Percentiles rank a stretch among this genome's conserved stretches.
Conservation (phyloP, 345 rosid species). For the Noccaea bulbosa region DNA sequence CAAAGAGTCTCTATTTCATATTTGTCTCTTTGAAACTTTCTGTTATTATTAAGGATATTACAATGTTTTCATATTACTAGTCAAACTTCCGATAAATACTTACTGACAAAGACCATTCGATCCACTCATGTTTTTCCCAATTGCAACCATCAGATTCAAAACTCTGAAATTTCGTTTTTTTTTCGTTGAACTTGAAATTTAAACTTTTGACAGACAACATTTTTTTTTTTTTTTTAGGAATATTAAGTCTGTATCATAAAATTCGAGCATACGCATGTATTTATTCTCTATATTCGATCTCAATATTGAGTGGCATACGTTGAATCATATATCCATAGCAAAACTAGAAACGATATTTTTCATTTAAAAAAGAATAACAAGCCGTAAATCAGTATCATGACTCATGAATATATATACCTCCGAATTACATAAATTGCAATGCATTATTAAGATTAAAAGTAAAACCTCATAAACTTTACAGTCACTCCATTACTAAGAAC, state of each 20-base stretch:
- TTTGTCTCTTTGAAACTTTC: conserved; percentile 40
- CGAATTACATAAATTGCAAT: conserved; percentile 24
- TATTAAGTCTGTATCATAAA: conserved; percentile 25
- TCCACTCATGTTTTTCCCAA: conserved; percentile 37
- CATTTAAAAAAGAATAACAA: neutral
- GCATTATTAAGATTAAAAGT: conserved; percentile 29
- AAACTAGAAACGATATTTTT: conserved; percentile 14
- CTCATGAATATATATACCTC: conserved; percentile 22
- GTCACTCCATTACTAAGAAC: conserved; percentile 40
- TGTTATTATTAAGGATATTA: neutral
- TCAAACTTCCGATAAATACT: conserved; percentile 33
- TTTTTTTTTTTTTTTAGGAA: neutral
- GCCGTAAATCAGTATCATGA: neutral
- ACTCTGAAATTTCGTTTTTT: neutral
- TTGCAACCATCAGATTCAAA: conserved; percentile 2
- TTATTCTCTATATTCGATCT: conserved; percentile 28
- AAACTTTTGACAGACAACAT: neutral
- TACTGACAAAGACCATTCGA: conserved; percentile 29
- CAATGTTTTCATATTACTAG: conserved; percentile 29
- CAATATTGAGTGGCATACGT: conserved; percentile 39
- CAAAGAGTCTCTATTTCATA: conserved; percentile 30
- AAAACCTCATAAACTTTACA: conserved; percentile 38
- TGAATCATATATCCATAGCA: conserved; percentile 30
- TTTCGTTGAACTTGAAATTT: neutral
- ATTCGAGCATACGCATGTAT: conserved; percentile 31